Percentiles rank a stretch among this genome's conserved stretches.
These are phyloP conservation scores for Coccinonectria pachysandricola DNA, from an alignment of 2,329 filamentous ascomycete species.

Conservation along the genomic window DNA sequence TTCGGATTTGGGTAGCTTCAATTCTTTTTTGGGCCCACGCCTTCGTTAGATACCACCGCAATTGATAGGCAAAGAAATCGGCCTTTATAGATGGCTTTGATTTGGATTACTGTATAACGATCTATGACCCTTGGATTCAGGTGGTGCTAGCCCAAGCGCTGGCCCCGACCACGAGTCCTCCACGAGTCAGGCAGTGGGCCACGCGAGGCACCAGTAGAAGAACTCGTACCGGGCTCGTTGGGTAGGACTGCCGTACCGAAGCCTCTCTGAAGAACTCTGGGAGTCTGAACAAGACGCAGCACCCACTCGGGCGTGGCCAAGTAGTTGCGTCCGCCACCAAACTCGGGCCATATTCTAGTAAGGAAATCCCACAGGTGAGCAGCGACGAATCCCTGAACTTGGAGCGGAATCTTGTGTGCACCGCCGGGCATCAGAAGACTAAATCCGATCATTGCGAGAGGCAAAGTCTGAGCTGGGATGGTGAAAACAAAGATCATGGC, in stretches of 20 bases:
- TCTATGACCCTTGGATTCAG: fast-evolving
- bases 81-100: not conserved
- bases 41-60: not conserved
- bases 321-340: conserved; percentile 71
- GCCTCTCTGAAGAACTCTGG: conserved; percentile 9
- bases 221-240: conserved; percentile 12
- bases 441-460: conserved; percentile 67
- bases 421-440: conserved; percentile 58
- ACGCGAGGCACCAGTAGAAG: conserved; percentile 29
- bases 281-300: conserved; percentile 50
- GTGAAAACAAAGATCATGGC: conserved; percentile 73
- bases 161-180: conserved; percentile 51
- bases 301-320: conserved; percentile 66
- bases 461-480: conserved; percentile 72
- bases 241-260: conserved; percentile 49
- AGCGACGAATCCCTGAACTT: conserved; percentile 70
- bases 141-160: conserved; percentile 43
- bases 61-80: no score
- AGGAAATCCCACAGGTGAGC: conserved; percentile 89
- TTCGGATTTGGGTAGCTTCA: conserved; percentile 3
- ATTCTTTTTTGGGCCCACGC: no score
- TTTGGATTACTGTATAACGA: no score
- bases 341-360: conserved; percentile 76
- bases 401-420: conserved; percentile 44
- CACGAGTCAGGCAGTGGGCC: conserved; percentile 53